Percentiles rank a stretch among this genome's conserved stretches.
Evolutionary conservation across 192 early-diverging fungal genomes (phyloP).

Genomic region (Thamnidium elegans): DNA sequence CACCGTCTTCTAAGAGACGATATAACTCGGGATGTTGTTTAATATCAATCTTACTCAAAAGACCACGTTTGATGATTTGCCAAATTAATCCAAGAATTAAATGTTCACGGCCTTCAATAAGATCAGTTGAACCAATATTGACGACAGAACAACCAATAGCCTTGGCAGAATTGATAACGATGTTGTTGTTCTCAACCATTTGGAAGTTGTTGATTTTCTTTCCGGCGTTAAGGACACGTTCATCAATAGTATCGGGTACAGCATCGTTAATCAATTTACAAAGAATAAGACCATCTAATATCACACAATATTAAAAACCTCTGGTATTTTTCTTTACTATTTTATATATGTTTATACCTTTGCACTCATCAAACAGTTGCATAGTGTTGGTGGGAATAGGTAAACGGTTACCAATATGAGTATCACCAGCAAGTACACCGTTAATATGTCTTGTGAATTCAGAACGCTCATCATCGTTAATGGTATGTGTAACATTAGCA

Average conservation of each 20-base stretch:
- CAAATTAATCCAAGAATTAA: conserved; percentile 96
- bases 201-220: conserved; percentile 93
- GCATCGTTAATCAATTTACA: conserved; percentile 99
- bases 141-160: conserved; percentile 98
- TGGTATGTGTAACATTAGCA: conserved; percentile 91
- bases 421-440: conserved; percentile 75
- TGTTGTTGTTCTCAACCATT: conserved; percentile 98
- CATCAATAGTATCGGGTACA: conserved; percentile 95
- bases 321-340: background rate
- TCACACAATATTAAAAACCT: background rate
- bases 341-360: conserved; percentile 47
- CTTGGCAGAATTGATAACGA: conserved; percentile 98
- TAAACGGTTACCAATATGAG: conserved; percentile 78
- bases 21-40: conserved; percentile 98
- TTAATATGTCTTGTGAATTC: conserved; percentile 97
- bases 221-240: conserved; percentile 90
- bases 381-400: conserved; percentile 93
- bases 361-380: conserved; percentile 95
- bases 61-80: conserved; percentile 99
- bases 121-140: conserved; percentile 96
- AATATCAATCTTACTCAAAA: conserved; percentile 96
- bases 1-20: conserved; percentile 87
- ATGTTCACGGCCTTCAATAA: conserved; percentile 96
- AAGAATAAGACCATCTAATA: conserved; percentile 81
- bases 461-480: conserved; percentile 98